Evolutionary conservation across 371 early-diverging fungal species (phyloP).

Genomic region (Parasitella parasitica): DNA sequence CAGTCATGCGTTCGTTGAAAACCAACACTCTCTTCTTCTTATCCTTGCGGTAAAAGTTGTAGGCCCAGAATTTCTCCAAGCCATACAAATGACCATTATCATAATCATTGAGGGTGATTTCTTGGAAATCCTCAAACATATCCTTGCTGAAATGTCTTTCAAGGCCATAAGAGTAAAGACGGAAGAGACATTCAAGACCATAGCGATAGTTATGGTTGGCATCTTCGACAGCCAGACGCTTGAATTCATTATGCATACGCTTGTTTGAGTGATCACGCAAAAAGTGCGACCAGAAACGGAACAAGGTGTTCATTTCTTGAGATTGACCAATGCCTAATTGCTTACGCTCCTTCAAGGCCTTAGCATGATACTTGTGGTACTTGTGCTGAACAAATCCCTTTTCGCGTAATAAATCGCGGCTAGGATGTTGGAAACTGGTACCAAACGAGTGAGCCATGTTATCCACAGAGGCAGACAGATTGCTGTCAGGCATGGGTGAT

Average conservation of each 20-base stretch:
- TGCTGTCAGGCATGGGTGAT: constrained; percentile 30
- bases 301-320: constrained; percentile 98
- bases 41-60: constrained; percentile 87
- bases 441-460: constrained; percentile 74
- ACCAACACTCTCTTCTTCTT: constrained; percentile 69
- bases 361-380: constrained; percentile 91
- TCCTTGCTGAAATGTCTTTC: constrained; percentile 88
- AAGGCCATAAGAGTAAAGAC: constrained; percentile 95
- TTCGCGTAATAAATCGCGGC: constrained; percentile 90
- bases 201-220: constrained; percentile 87
- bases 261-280: constrained; percentile 92
- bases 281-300: constrained; percentile 98
- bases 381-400: constrained; percentile 96
- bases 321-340: constrained; percentile 85
- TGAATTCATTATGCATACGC: constrained; percentile 93
- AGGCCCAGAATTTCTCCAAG: constrained; percentile 97
- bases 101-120: constrained; percentile 74
- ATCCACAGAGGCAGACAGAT: constrained; percentile 48
- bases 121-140: constrained; percentile 88
- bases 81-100: constrained; percentile 83
- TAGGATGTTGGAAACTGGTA: constrained; percentile 86
- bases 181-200: constrained; percentile 90
- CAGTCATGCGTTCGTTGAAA: constrained; percentile 62
- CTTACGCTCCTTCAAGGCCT: constrained; percentile 92
- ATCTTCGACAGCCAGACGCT: constrained; percentile 87